Conservation (phyloP, 345 rosid species). For the Mangifera indica region DNA sequence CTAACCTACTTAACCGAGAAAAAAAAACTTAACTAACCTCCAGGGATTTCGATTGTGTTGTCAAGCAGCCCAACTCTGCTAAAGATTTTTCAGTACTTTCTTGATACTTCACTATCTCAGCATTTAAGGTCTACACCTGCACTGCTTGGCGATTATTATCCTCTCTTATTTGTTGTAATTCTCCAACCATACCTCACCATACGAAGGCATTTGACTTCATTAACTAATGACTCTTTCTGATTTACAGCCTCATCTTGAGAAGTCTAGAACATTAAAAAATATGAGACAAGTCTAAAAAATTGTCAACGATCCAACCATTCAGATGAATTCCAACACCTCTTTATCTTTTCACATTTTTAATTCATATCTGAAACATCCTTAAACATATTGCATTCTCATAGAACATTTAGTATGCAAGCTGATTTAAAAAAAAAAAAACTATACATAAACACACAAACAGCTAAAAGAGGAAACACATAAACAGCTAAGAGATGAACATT, state of each 20-base stretch:
- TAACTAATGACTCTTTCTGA: slow-evolving; percentile 56
- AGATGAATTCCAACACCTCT: neutral
- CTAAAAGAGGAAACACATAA: too few species aligned
- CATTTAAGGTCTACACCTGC: slow-evolving; percentile 54
- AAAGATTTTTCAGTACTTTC: slow-evolving; percentile 74
- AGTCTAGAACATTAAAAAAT: slow-evolving; percentile 38
- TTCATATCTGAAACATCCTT: neutral
- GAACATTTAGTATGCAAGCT: neutral
- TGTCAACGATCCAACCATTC: neutral
- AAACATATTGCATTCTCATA: neutral
- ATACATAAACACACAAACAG: neutral
- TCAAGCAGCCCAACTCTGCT: slow-evolving; percentile 60
- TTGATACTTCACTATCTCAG: slow-evolving; percentile 53
- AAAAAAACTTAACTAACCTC: slow-evolving; percentile 72
- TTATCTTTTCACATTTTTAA: neutral
- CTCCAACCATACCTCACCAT: too few species aligned
- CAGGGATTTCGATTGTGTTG: slow-evolving; percentile 53
- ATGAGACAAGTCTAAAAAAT: neutral
- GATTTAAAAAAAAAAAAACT: neutral
- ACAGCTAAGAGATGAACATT: neutral
- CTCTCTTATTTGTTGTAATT: slow-evolving; percentile 75
- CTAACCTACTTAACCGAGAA: too few species aligned
- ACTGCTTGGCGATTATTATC: slow-evolving; percentile 74
- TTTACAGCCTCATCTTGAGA: slow-evolving; percentile 70
- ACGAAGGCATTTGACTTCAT: slow-evolving; percentile 68